These are phyloP conservation scores for Bipolaris victoriae DNA, from an alignment of 2,329 filamentous ascomycete species.

Conservation along the genomic window DNA sequence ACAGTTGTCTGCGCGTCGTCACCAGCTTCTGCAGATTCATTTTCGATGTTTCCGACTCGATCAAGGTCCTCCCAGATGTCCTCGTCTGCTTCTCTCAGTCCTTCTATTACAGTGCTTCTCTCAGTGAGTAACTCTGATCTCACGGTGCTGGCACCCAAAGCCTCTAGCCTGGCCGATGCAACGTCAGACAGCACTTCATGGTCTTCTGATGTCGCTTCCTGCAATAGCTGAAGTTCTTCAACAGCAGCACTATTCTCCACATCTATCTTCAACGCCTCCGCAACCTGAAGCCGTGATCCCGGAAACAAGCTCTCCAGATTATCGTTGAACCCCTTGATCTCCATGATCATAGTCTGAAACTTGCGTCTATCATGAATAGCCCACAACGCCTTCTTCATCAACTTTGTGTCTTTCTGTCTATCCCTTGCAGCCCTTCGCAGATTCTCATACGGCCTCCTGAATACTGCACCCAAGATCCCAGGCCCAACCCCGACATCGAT, in stretches of 20 bases:
- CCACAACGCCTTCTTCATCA: neutral
- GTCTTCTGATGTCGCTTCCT: neutral
- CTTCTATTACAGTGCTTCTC: neutral
- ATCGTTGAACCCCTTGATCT: neutral
- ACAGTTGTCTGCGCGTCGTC: neutral
- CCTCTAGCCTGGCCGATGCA: neutral
- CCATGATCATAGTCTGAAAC: neutral
- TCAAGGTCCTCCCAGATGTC: neutral
- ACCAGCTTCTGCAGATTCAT: neutral
- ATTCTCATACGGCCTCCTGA: neutral
- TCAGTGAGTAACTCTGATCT: conserved; percentile 1
- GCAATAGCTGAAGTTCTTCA: conserved; percentile 1
- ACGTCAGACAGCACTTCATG: neutral
- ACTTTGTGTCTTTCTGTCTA: neutral
- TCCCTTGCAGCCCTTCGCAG: neutral
- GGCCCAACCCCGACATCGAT: neutral
- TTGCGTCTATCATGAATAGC: neutral
- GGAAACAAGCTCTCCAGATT: conserved; percentile 1
- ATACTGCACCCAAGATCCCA: neutral
- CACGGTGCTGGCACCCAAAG: neutral
- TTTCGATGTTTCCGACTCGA: neutral
- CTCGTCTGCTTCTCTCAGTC: neutral
- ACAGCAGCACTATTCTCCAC: neutral
- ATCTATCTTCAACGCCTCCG: neutral
- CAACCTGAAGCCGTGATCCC: conserved; percentile 1